Conservation (phyloP, 2,329 filamentous ascomycete species). For the Neopestalotiopsis sp. region DNA sequence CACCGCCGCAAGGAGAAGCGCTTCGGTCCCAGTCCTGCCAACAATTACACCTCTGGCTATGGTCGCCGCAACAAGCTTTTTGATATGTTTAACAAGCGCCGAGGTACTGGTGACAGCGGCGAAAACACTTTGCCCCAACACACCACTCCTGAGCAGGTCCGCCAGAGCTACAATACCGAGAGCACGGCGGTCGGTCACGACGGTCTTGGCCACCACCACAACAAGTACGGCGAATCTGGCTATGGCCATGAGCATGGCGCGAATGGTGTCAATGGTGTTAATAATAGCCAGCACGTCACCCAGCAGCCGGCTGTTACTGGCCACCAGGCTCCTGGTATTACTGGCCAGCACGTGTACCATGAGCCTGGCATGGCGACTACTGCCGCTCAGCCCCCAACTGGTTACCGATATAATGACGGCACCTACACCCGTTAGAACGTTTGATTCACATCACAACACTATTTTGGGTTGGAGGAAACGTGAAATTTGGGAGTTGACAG, state of each 20-base stretch:
- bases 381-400: slow-evolving; percentile 20
- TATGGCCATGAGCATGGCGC: slow-evolving; percentile 32
- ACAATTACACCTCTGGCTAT: slow-evolving; percentile 45
- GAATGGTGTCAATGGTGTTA: slow-evolving; percentile 24
- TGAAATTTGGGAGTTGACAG: too few relatives aligned
- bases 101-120: slow-evolving; percentile 22
- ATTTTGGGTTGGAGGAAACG: too few relatives aligned
- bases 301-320: neutral
- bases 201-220: slow-evolving; percentile 28
- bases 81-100: slow-evolving; percentile 37
- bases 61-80: slow-evolving; percentile 35
- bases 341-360: slow-evolving; percentile 34
- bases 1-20: slow-evolving; percentile 64
- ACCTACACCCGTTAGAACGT: slow-evolving; percentile 2
- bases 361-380: slow-evolving; percentile 24
- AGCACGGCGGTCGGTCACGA: slow-evolving; percentile 36
- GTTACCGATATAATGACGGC: slow-evolving; percentile 28
- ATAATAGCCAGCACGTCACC: neutral
- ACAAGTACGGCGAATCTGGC: slow-evolving; percentile 36
- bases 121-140: slow-evolving; percentile 41
- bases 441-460: neutral
- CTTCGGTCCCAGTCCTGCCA: slow-evolving; percentile 45
- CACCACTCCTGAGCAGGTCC: slow-evolving; percentile 38
- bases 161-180: slow-evolving; percentile 42
- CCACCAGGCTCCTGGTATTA: neutral